Evolutionary conservation across 2,329 filamentous ascomycete genomes (phyloP).

Genomic region (Microdochium bolleyi): DNA sequence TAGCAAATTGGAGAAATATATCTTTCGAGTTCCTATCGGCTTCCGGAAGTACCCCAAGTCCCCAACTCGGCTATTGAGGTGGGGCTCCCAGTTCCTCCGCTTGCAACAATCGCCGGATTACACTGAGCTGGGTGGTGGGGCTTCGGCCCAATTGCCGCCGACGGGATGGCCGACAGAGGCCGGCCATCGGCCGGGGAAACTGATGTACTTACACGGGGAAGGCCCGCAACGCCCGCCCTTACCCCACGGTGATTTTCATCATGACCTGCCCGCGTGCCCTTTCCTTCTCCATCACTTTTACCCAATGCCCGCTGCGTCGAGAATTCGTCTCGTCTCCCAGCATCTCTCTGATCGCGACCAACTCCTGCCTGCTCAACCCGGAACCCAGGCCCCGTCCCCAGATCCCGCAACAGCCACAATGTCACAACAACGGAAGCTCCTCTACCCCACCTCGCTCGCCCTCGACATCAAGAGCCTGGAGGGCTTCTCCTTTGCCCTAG

Average conservation of each 20-base stretch:
- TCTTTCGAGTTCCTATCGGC: too few species aligned
- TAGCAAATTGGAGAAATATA: too few species aligned
- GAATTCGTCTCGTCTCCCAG: not conserved
- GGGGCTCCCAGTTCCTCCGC: too few species aligned
- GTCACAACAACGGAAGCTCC: constrained; percentile 41
- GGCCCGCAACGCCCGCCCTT: not conserved
- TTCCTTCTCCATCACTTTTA: not conserved
- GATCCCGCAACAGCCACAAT: not conserved
- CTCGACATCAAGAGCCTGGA: constrained; percentile 47
- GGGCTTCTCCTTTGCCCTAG: constrained; percentile 49
- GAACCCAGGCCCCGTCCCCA: not conserved
- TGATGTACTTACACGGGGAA: not conserved
- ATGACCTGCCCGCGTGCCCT: not conserved
- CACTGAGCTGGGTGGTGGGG: not conserved
- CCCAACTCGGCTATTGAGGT: too few species aligned
- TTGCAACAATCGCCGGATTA: not conserved
- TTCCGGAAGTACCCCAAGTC: too few species aligned
- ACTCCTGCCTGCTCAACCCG: not conserved
- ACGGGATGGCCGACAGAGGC: not conserved
- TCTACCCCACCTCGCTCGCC: constrained; percentile 56
- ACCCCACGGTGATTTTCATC: not conserved
- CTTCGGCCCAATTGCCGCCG: not conserved
- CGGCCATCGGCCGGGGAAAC: not conserved
- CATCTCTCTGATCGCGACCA: not conserved
- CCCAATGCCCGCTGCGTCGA: not conserved